Evolutionary conservation across 805 yeast genomes (phyloP), one percentile per base, ranked within the genome.

Genomic region (Groenewaldozyma salmanticensis): DNA sequence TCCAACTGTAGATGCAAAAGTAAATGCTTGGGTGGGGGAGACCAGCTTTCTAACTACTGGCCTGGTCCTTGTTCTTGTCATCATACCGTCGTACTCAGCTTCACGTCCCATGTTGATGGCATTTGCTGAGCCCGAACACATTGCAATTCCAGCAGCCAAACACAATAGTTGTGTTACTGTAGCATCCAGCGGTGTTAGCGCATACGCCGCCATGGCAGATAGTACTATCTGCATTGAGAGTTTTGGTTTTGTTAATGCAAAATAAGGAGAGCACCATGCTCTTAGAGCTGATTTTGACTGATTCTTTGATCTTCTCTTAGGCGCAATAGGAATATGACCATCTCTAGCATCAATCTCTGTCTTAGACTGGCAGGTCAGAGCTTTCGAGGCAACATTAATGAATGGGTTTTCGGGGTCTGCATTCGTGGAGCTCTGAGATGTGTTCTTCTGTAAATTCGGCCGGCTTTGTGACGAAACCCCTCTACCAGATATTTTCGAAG

Each of bases 31-130:
- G 1, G 55, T 54, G 1, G 96, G 77, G 0, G 85, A 72, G 4
- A 92, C 67, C 3, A 76, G 54, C 0, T 96, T 96, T 18, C 85
- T 68, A 0, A 88, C 97, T 2, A 92, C 88, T 0, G 98, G 98
- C 54, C 98, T 70, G 4, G 79, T 72, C 6, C 81, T 75, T 0
- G 98, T 92, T 55, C 98, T 70, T 3, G 79, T 73, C 98, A 92
- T 92, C 55, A 74, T 71, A 36, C 74, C 70, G 57, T 92, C 98
- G 55, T 77, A 92, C 17, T 75, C 81, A 1, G 96, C 95, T 61
- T 92, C 98, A 51, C 98, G 69, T 1, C 87, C 97, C 95, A 88
- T 90, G 57, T 92, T 92, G 37, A 92, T 86, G 3, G 97, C 94
- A 62, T 92, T 92, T 2, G 98, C 98, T 2, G 96, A 79, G 7